Conservation (phyloP, 1,284 basidiomycete genomes). For the Coniferiporia weirii region DNA sequence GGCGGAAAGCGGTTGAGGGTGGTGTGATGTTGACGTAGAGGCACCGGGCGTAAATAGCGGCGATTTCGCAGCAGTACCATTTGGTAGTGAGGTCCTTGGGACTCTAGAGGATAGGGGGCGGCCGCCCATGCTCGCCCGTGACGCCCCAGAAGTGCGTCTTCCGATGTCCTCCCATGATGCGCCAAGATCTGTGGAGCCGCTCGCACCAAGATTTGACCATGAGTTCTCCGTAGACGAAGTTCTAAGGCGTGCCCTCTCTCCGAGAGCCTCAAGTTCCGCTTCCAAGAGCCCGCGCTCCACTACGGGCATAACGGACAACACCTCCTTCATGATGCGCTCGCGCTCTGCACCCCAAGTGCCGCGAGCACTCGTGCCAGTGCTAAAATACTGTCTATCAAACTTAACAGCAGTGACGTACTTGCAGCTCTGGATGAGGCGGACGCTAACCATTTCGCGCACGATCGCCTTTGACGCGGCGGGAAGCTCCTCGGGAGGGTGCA, state of each 20-base stretch:
- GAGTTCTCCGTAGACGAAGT: conserved; percentile 21
- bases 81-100: conserved; percentile 11
- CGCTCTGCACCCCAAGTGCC: conserved; percentile 39
- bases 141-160: not conserved
- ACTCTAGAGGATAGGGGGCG: not conserved
- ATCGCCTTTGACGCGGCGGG: conserved; percentile 46
- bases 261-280: conserved; percentile 38
- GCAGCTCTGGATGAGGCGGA: conserved; percentile 73
- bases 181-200: conserved; percentile 30
- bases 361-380: conserved; percentile 26
- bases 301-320: conserved; percentile 53
- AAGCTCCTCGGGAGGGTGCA: conserved; percentile 48
- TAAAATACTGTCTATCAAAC: conserved; percentile 61
- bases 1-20: conserved; percentile 6
- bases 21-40: conserved; percentile 3
- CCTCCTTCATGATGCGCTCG: conserved; percentile 63
- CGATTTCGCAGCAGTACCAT: conserved; percentile 4
- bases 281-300: conserved; percentile 54
- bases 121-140: conserved; percentile 10
- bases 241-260: conserved; percentile 1
- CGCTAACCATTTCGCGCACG: conserved; percentile 77
- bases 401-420: conserved; percentile 69
- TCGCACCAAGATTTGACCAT: conserved; percentile 16
- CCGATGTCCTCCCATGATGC: conserved; percentile 50
- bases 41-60: conserved; percentile 8